A percentile compares a stretch with the other conserved stretches of the same genome.
Evolutionary conservation across 2,329 filamentous ascomycete genomes (phyloP).

Genomic region (Aureobasidium leucospermi): DNA sequence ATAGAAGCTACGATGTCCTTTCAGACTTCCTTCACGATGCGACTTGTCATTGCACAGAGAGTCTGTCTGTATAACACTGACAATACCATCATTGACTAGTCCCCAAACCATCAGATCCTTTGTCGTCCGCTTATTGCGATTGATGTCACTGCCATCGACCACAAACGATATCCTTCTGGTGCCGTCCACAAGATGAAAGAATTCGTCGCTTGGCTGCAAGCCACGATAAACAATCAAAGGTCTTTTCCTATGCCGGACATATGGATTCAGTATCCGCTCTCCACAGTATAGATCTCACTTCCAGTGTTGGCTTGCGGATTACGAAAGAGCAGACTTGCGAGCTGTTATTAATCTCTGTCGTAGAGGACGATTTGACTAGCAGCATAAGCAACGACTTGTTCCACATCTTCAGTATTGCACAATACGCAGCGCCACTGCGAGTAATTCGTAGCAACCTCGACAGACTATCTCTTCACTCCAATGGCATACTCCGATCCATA

Average conservation of each 20-base stretch:
- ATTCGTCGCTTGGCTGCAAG: neutral
- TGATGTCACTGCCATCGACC: neutral
- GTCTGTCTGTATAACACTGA: neutral
- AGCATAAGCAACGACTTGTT: neutral
- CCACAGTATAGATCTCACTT: neutral
- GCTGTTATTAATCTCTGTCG: neutral
- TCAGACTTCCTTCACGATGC: neutral
- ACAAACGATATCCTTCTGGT: neutral
- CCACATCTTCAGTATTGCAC: no score
- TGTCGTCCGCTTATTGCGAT: neutral
- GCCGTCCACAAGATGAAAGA: neutral
- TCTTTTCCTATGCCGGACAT: constrained; percentile 7
- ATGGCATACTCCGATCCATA: constrained; percentile 6
- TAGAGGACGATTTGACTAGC: neutral
- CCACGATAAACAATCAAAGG: neutral
- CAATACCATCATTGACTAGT: neutral
- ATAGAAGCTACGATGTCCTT: no score
- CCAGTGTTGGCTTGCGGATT: neutral
- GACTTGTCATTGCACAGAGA: no score
- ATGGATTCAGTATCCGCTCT: neutral
- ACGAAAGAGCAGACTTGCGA: neutral
- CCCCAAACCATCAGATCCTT: neutral
- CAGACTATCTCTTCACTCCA: neutral
- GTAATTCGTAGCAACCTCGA: neutral
- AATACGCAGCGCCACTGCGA: no score